Conservation (phyloP, 768 basidiomycete genomes). For the Fibroporia radiculosa region DNA sequence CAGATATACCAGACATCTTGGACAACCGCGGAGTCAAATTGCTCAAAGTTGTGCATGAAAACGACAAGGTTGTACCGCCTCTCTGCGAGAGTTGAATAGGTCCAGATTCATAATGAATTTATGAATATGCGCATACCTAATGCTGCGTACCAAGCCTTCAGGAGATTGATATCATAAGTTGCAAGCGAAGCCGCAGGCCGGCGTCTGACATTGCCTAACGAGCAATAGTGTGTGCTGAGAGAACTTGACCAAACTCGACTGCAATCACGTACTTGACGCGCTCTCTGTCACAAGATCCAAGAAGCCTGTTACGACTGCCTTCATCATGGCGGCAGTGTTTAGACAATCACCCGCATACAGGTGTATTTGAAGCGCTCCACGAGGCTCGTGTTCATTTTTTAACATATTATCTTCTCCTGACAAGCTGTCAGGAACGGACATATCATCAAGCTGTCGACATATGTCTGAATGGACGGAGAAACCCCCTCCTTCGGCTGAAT, state of each 20-base stretch:
- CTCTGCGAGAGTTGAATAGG: conserved; percentile 5
- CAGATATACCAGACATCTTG: conserved; percentile 68
- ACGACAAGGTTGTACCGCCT: conserved; percentile 39
- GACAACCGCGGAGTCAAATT: conserved; percentile 52
- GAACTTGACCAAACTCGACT: background rate
- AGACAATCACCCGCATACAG: conserved; percentile 52
- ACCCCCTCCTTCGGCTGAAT: conserved; percentile 23
- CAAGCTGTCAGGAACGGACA: background rate
- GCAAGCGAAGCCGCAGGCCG: conserved; percentile 46
- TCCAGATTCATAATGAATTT: conserved; percentile 1
- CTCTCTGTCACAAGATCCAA: conserved; percentile 23
- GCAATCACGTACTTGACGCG: background rate
- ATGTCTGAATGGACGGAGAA: conserved; percentile 6
- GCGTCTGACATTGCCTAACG: conserved; percentile 21
- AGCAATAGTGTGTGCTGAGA: no score
- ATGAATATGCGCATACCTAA: conserved; percentile 6
- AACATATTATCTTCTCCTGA: conserved; percentile 1
- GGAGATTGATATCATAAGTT: conserved; percentile 50
- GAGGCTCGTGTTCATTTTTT: conserved; percentile 9
- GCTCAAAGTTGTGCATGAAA: conserved; percentile 69
- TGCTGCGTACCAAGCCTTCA: conserved; percentile 49
- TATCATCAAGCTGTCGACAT: background rate
- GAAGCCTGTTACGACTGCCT: conserved; percentile 45
- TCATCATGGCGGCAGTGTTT: conserved; percentile 47
- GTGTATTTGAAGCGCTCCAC: conserved; percentile 29